Conservation (phyloP, 1,139 yeast species). For the Yamadazyma diospyri region DNA sequence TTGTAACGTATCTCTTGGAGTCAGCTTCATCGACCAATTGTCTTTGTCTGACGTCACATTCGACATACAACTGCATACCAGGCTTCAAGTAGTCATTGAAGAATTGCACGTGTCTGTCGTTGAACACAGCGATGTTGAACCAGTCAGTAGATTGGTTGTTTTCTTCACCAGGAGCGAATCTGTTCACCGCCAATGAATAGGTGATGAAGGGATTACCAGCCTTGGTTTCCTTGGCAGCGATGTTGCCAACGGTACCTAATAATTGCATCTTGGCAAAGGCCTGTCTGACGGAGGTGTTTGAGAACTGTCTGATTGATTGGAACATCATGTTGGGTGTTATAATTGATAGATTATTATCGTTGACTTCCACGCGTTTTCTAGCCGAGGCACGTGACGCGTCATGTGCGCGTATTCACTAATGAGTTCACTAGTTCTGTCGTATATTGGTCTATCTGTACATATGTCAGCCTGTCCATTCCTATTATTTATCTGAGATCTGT, state of each 20-base stretch:
- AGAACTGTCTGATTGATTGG: constrained; percentile 26
- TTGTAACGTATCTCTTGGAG: constrained; percentile 27
- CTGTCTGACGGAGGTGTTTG: constrained; percentile 27
- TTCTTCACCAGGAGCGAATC: constrained; percentile 30
- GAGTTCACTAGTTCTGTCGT: too few relatives aligned
- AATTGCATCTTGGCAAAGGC: constrained; percentile 43
- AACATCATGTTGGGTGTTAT: constrained; percentile 2
- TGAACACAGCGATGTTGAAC: constrained; percentile 42
- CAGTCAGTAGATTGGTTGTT: constrained; percentile 35
- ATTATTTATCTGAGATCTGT: too few relatives aligned
- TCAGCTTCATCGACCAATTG: constrained; percentile 34
- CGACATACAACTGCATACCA: constrained; percentile 42
- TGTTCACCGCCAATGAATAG: constrained; percentile 45
- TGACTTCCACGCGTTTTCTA: constrained; percentile 2
- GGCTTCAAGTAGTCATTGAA: constrained; percentile 40
- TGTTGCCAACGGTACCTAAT: constrained; percentile 41
- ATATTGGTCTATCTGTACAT: too few relatives aligned
- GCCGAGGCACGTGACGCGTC: not conserved
- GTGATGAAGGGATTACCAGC: constrained; percentile 37
- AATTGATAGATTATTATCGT: too few relatives aligned
- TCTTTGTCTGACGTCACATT: constrained; percentile 38
- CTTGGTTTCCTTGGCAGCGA: constrained; percentile 35
- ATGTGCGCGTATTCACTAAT: not conserved
- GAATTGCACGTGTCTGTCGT: constrained; percentile 34
- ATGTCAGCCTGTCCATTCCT: too few relatives aligned